A percentile compares a stretch with the other conserved stretches of the same genome.
Conservation (phyloP, 306 rosid genomes). For the Cyamopsis tetragonoloba region DNA sequence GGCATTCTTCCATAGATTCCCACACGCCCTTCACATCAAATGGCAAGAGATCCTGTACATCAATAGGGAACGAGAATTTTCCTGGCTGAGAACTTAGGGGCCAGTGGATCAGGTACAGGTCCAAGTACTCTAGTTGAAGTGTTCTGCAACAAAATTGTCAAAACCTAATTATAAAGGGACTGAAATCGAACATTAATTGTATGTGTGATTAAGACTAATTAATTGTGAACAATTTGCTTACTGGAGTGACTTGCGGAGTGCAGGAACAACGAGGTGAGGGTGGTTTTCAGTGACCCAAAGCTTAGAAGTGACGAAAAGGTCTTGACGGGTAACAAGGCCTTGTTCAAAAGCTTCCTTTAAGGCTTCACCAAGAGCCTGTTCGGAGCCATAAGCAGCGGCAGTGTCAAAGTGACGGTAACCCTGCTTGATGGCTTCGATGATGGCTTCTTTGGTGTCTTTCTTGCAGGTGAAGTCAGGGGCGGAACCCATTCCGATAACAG, state of each 20-base stretch:
- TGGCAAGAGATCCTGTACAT: conserved; percentile 33
- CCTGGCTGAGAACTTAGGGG: conserved; percentile 41
- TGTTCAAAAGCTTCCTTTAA: conserved; percentile 31
- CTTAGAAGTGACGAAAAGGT: conserved; percentile 53
- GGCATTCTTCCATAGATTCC: conserved; percentile 44
- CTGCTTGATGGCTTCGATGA: conserved; percentile 39
- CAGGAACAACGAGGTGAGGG: conserved; percentile 37
- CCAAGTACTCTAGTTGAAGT: conserved; percentile 44
- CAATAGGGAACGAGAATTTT: conserved; percentile 34
- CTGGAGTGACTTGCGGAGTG: conserved; percentile 38
- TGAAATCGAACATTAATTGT: too few relatives aligned
- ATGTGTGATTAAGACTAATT: too few relatives aligned
- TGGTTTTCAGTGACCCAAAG: conserved; percentile 44
- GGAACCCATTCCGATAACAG: conserved; percentile 45
- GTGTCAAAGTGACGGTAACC: conserved; percentile 51
- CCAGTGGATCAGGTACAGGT: conserved; percentile 49
- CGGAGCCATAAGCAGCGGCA: conserved; percentile 41
- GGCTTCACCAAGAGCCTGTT: conserved; percentile 42
- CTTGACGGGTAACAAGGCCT: conserved; percentile 33
- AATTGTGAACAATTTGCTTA: background rate
- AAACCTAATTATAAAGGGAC: too few relatives aligned
- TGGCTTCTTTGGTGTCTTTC: conserved; percentile 37
- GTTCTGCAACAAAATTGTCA: conserved; percentile 12
- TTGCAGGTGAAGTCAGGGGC: conserved; percentile 45
- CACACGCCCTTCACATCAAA: conserved; percentile 51